A percentile compares a stretch with the other conserved stretches of the same genome.
Evolutionary conservation across 805 yeast genomes (phyloP).

Genomic region (Kodamaea lidongshanica): DNA sequence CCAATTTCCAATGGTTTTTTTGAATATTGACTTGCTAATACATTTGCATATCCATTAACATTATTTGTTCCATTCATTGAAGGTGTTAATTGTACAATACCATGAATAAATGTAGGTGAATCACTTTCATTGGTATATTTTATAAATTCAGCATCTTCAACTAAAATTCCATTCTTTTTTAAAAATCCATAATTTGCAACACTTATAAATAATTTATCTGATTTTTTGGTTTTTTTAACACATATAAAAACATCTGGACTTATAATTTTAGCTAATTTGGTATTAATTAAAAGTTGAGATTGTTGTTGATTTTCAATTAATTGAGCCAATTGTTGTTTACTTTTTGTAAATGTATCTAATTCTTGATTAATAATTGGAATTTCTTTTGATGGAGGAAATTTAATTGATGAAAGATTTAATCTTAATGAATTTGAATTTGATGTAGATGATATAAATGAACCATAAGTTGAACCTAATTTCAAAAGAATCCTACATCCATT

Average conservation of each 20-base stretch:
- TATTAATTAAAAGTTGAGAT: conserved; percentile 55
- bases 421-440: conserved; percentile 22
- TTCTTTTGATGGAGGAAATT: conserved; percentile 59
- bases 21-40: conserved; percentile 80
- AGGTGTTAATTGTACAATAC: conserved; percentile 65
- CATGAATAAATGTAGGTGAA: conserved; percentile 46
- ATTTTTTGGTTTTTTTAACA: conserved; percentile 42
- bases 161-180: conserved; percentile 62
- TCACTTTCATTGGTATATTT: conserved; percentile 19
- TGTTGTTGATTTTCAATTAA: conserved; percentile 36
- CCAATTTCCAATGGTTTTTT: conserved; percentile 66
- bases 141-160: conserved; percentile 77
- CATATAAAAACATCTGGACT: conserved; percentile 86
- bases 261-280: conserved; percentile 53
- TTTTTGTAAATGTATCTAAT: conserved; percentile 36
- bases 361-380: conserved; percentile 36
- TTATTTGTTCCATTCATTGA: conserved; percentile 64
- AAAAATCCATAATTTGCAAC: conserved; percentile 82
- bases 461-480: conserved; percentile 37
- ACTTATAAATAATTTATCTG: conserved; percentile 58
- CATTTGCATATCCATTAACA: conserved; percentile 80
- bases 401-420: conserved; percentile 41
- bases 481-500: conserved; percentile 78
- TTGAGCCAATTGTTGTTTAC: conserved; percentile 35
- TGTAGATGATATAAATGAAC: conserved; percentile 12